Conservation (phyloP, 106 monocot species). For the Dendrobium chrysotoxum region DNA sequence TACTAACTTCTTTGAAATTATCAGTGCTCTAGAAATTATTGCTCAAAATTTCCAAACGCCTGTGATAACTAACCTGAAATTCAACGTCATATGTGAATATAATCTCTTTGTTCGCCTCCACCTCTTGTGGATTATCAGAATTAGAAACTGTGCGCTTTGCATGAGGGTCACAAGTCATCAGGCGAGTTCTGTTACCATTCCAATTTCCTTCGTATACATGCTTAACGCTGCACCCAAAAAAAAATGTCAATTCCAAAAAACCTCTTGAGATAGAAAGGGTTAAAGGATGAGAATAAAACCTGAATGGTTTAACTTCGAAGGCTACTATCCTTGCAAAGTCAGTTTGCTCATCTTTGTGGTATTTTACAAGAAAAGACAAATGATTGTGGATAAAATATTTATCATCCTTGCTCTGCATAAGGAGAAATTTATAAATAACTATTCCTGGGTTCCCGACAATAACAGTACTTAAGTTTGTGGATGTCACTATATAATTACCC, state of each 20-base stretch:
- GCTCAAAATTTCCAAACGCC: not conserved
- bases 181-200: conserved; percentile 65
- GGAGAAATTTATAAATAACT: not conserved
- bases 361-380: conserved; percentile 86
- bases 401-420: conserved; percentile 74
- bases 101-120: conserved; percentile 72
- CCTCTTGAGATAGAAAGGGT: not conserved
- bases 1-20: not conserved
- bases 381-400: conserved; percentile 86
- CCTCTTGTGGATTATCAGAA: conserved; percentile 83
- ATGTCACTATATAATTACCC: conserved; percentile 32
- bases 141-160: conserved; percentile 53
- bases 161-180: conserved; percentile 86
- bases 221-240: conserved; percentile 52
- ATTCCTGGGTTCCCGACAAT: not conserved
- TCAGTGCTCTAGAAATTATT: not conserved
- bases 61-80: conserved; percentile 45
- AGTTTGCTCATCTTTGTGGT: conserved; percentile 65
- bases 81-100: conserved; percentile 94
- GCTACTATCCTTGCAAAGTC: conserved; percentile 89
- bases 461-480: not conserved
- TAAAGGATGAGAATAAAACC: conserved; percentile 25
- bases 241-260: not conserved
- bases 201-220: conserved; percentile 86
- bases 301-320: conserved; percentile 91